Evolutionary conservation across 2,329 filamentous ascomycete genomes (phyloP), one percentile per base, ranked within the genome.

Genomic region (Ampelomyces quisqualis): DNA sequence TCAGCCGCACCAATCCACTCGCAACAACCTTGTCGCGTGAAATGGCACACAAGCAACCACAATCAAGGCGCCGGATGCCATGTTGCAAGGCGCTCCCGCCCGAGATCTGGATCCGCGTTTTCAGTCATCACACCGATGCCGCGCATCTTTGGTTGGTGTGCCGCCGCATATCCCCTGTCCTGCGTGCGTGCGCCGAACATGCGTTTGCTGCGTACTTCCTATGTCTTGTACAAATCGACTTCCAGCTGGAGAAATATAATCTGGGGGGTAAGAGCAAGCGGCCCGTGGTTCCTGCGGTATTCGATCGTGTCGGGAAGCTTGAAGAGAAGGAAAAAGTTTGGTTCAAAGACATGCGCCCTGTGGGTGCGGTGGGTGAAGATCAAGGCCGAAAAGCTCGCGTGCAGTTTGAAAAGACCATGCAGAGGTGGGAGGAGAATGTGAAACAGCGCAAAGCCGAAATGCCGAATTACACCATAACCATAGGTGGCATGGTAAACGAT

Each of bases 91-190:
- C 58, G 4, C 51, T 67, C 3, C 64, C 64, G 1, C 57, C 62
- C 5, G 64, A 67, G 38, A 33, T 67, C 14, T 67, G 63, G 64
- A 64, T 64, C 32, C 58, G 59, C 45, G 57, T 67, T 37, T 53
- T 67, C 24, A 40, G 51, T 26, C 51, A 59, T 50, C 52, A 59
- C 47, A 38, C 43, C 44, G 58, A 63, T 36, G 56, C 59, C 31
- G 45, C 52, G 4, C 62, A 67, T 41, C 59, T 67, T 9, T 67
- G 63, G 63, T 51, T 47, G 15, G 47, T 46, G 6, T 62, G 60
- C 34, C 60, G 63, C 14, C 51, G 41, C 40, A 43, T 63, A n/a
- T 67, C 63, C 1, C 35, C 47, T 10, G 47, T 53, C 2, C 54
- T 62, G 14, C 51, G 45, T 34, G 58, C 57, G 3, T 67, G 62